Evolutionary conservation across 495 filamentous ascomycete species (phyloP).

Genomic region (Sordaria brevicollis): DNA sequence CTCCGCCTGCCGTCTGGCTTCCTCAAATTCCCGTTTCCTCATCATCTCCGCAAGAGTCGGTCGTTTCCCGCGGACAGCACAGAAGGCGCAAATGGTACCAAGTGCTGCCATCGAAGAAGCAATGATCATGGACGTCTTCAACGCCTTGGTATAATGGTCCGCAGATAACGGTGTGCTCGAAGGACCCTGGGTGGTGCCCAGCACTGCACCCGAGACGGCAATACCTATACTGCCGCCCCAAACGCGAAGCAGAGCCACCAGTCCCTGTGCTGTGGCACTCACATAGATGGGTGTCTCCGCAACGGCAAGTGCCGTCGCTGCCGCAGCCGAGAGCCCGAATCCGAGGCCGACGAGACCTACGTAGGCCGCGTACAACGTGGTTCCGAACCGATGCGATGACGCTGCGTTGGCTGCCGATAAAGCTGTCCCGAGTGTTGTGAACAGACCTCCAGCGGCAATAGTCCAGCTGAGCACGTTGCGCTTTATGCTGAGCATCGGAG

Average conservation of each 20-base stretch:
- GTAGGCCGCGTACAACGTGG: background rate
- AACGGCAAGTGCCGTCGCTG: conserved; percentile 24
- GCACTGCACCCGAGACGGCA: conserved; percentile 37
- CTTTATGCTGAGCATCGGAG: conserved; percentile 26
- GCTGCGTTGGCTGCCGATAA: background rate
- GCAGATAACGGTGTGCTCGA: background rate
- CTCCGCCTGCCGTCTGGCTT: background rate
- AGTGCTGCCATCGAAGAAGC: conserved; percentile 23
- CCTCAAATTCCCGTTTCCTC: conserved; percentile 11
- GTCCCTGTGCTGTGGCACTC: conserved; percentile 39
- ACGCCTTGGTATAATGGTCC: conserved; percentile 27
- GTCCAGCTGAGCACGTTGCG: conserved; percentile 25
- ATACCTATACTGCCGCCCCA: conserved; percentile 45
- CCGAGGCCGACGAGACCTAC: conserved; percentile 27
- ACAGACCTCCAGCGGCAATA: conserved; percentile 17
- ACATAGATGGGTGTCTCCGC: conserved; percentile 25
- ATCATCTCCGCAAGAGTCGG: conserved; percentile 13
- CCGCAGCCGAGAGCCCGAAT: conserved; percentile 31
- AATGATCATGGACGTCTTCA: conserved; percentile 30
- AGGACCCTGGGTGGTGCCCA: conserved; percentile 11
- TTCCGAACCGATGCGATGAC: background rate
- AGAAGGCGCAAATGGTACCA: conserved; percentile 20
- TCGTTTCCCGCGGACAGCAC: conserved; percentile 19
- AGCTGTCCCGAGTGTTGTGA: conserved; percentile 32
- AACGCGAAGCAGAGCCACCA: conserved; percentile 40